Conservation (phyloP, 371 early-diverging fungal genomes). For the Haplosporangium sp. region DNA sequence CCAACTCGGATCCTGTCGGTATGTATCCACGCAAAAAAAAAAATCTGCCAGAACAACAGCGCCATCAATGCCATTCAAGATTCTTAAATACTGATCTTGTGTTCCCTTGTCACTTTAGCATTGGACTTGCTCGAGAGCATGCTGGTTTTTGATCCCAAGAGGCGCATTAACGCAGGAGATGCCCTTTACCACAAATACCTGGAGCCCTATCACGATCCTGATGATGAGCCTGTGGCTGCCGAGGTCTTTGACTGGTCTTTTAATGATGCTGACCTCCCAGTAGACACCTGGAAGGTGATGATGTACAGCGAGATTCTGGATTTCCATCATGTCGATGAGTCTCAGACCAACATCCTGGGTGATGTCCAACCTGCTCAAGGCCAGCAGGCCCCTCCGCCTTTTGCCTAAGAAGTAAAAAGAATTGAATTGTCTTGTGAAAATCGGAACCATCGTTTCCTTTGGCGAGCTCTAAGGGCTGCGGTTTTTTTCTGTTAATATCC, state of each 20-base stretch:
- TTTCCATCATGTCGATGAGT: conserved; percentile 67
- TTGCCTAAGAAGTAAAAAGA: conserved; percentile 3
- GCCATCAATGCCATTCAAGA: no score
- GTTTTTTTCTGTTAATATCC: no score
- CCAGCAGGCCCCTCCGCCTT: conserved; percentile 4
- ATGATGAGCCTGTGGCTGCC: conserved; percentile 90
- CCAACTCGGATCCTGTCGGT: conserved; percentile 69
- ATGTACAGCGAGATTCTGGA: conserved; percentile 79
- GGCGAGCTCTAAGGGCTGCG: no score
- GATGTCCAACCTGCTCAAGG: conserved; percentile 14
- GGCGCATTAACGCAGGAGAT: conserved; percentile 90
- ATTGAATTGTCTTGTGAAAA: no score
- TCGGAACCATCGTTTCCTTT: no score
- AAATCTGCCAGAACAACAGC: no score
- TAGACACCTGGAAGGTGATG: conserved; percentile 90
- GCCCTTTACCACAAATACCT: conserved; percentile 87
- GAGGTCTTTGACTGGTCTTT: conserved; percentile 95
- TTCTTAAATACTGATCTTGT: conserved; percentile 9
- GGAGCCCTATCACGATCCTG: conserved; percentile 92
- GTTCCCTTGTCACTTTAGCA: conserved; percentile 57
- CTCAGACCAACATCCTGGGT: conserved; percentile 17
- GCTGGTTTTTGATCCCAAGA: conserved; percentile 93
- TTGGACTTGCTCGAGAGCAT: conserved; percentile 91
- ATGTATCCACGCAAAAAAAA: conserved; percentile 5
- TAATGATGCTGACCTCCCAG: conserved; percentile 88